Evolutionary conservation across 805 yeast species (phyloP).

Genomic region (Ogataea henricii): DNA sequence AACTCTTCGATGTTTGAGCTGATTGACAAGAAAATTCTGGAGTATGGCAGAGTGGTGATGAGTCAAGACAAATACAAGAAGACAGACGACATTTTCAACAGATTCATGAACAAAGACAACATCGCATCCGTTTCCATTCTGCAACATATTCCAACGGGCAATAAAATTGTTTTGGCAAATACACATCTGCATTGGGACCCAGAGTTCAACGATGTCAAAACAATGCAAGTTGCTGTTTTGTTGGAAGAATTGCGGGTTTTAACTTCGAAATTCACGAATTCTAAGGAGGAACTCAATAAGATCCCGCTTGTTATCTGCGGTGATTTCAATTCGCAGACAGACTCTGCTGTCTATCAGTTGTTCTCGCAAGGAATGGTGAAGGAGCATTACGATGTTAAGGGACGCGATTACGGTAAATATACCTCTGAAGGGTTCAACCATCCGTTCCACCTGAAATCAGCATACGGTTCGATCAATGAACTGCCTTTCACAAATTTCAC

Average conservation of each 20-base stretch:
- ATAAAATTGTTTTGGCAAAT: conserved; percentile 72
- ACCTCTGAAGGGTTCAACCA: conserved; percentile 89
- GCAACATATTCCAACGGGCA: conserved; percentile 72
- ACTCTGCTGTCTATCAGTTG: conserved; percentile 91
- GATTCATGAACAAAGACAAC: conserved; percentile 95
- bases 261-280: conserved; percentile 44
- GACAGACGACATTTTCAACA: conserved; percentile 91
- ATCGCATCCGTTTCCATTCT: conserved; percentile 78
- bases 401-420: conserved; percentile 87
- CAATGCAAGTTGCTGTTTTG: conserved; percentile 91
- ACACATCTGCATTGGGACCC: conserved; percentile 99
- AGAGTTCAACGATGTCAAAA: conserved; percentile 89
- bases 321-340: conserved; percentile 86
- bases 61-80: conserved; percentile 84
- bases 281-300: conserved; percentile 38
- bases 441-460: conserved; percentile 76
- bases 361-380: conserved; percentile 80
- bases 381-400: conserved; percentile 77
- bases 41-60: conserved; percentile 80
- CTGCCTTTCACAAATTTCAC: conserved; percentile 93
- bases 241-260: conserved; percentile 81
- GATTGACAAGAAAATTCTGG: conserved; percentile 70
- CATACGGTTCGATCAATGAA: conserved; percentile 83
- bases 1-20: conserved; percentile 68
- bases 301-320: conserved; percentile 88